Conservation (phyloP, 495 filamentous ascomycete genomes). For the Talaromyces trachyspermus region DNA sequence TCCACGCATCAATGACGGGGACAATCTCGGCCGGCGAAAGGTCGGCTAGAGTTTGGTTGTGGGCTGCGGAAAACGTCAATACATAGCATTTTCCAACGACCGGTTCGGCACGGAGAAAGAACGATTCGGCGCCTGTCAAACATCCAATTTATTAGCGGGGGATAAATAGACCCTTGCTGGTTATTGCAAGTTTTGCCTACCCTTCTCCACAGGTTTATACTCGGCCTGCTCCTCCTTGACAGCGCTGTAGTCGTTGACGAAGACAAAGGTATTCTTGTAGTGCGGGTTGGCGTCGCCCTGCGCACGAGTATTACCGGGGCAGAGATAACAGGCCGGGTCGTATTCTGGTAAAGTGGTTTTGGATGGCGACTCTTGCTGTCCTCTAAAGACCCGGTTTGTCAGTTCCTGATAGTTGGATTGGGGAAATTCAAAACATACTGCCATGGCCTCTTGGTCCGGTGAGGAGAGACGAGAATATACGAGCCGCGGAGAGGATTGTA, state of each 20-base stretch:
- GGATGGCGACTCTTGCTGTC: constrained; percentile 78
- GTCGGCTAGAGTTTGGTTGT: constrained; percentile 90
- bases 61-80: constrained; percentile 80
- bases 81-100: constrained; percentile 98
- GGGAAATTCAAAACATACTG: constrained; percentile 83
- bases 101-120: constrained; percentile 74
- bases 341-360: constrained; percentile 71
- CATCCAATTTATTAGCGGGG: too few species aligned
- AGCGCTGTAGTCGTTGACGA: constrained; percentile 96
- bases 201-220: constrained; percentile 48
- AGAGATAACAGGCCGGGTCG: constrained; percentile 91
- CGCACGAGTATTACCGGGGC: constrained; percentile 87
- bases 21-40: constrained; percentile 61
- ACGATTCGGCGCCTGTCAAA: constrained; percentile 65
- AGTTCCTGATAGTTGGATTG: not conserved
- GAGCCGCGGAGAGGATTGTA: constrained; percentile 87
- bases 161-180: not conserved
- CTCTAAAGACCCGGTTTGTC: constrained; percentile 43
- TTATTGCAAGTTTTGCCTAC: constrained; percentile 20
- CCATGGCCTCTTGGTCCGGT: constrained; percentile 95
- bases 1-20: constrained; percentile 78
- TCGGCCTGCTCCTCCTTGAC: constrained; percentile 86
- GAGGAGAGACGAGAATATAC: constrained; percentile 90
- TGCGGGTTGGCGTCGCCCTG: constrained; percentile 82
- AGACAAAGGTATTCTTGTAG: constrained; percentile 83